A percentile compares a stretch with the other conserved stretches of the same genome.
These are phyloP conservation scores for Eucalyptus tenuipes DNA, from an alignment of 345 rosid species.

Conservation along the genomic window DNA sequence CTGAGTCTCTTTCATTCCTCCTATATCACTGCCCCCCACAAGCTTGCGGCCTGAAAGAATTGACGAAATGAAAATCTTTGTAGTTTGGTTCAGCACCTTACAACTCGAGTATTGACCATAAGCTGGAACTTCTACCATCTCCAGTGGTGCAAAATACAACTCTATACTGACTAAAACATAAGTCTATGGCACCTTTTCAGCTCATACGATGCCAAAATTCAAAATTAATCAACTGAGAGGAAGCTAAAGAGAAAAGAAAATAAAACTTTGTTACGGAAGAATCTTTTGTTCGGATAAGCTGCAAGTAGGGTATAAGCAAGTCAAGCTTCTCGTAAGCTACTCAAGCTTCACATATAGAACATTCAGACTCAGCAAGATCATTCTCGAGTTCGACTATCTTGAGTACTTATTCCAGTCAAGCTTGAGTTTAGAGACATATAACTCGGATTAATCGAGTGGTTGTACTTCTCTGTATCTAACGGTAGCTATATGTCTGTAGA, in stretches of 20 bases:
- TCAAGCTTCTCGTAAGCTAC: background rate
- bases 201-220: background rate
- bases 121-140: constrained; percentile 13
- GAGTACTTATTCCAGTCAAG: background rate
- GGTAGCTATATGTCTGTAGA: background rate
- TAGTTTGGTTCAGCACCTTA: background rate
- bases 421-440: background rate
- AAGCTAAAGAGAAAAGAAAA: background rate
- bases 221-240: background rate
- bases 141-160: background rate
- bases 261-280: background rate
- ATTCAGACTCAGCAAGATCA: background rate
- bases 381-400: background rate
- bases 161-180: background rate
- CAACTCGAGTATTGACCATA: background rate
- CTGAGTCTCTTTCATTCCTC: background rate
- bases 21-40: background rate
- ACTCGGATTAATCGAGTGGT: background rate
- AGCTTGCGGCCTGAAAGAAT: background rate
- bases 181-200: background rate
- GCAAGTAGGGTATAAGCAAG: background rate
- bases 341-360: background rate
- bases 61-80: background rate
- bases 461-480: background rate
- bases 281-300: background rate